phyloP scores from a whole-genome alignment of 31 red algal species.

The Asparagopsis taxiformis region DNA sequence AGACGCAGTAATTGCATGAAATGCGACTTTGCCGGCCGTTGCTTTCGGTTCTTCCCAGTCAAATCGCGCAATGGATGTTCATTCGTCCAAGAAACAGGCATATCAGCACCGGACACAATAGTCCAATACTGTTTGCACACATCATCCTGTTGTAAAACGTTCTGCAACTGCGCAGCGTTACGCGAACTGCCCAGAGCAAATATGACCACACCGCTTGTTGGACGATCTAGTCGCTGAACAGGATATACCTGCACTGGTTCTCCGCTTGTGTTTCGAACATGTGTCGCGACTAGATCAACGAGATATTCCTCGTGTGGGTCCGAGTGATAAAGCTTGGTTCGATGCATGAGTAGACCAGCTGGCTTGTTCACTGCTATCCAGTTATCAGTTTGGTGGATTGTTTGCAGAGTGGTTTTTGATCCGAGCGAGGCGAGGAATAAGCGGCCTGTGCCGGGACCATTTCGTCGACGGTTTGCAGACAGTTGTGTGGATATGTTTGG shows the following conservation, averaged over 20 bases:
- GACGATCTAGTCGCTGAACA: slow-evolving; percentile 61
- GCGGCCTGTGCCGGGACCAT: no score
- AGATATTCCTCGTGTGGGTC: slow-evolving; percentile 26
- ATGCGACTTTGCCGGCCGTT: slow-evolving; percentile 27
- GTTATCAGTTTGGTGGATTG: background rate
- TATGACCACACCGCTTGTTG: slow-evolving; percentile 62
- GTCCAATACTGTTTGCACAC: slow-evolving; percentile 67
- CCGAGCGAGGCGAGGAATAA: no score
- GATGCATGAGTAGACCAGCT: slow-evolving; percentile 56
- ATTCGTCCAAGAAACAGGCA: slow-evolving; percentile 50
- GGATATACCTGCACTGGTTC: slow-evolving; percentile 15
- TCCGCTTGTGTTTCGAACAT: background rate
- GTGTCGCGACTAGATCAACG: slow-evolving; percentile 15
- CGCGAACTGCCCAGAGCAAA: slow-evolving; percentile 41
- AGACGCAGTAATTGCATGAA: slow-evolving; percentile 38
- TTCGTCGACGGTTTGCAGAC: no score
- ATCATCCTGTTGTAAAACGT: slow-evolving; percentile 17
- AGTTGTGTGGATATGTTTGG: no score
- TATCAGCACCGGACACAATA: slow-evolving; percentile 46
- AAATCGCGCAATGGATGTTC: slow-evolving; percentile 64
- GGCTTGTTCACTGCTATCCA: slow-evolving; percentile 74
- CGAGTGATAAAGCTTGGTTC: slow-evolving; percentile 46
- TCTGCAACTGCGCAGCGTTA: slow-evolving; percentile 54
- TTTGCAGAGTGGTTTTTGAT: no score
- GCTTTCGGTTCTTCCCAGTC: slow-evolving; percentile 45